Evolutionary conservation across 768 basidiomycete species (phyloP), one percentile per base, ranked within the genome.

Genomic region (Xerocomellus chrysenteron): DNA sequence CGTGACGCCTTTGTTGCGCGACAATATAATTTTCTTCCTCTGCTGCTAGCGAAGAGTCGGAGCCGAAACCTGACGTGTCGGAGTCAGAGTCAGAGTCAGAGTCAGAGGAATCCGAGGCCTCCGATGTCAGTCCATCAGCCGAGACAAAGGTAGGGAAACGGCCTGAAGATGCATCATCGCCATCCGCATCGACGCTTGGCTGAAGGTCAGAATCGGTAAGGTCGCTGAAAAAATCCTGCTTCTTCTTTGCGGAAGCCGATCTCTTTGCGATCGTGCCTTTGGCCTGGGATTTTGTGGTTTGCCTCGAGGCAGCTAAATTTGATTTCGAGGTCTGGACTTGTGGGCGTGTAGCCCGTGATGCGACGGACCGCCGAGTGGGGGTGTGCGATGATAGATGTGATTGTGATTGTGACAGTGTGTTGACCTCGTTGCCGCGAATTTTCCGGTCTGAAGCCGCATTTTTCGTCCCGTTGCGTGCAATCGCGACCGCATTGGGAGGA

Each of bases 121-220:
- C 74, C 13, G 80, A 80, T 9, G 82, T 80, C 40, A 83, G 63
- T 3, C 75, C 83, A 32, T 84, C 83, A 21, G 87, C 87, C 30
- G 85, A 82, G 28, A 89, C 76, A 67, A 89, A 88, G 24, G 85
- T 88, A 13, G 87, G 87, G 68, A 86, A 84, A 47, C 72, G 75
- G 44, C 63, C 70, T 5, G 75, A 75, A 12, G 67, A 72, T 17
- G 52, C 62, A 51, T 74, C 74, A 44, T 66, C 65, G 14, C 60
- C 67, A 36, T 70, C 66, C 45, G 72, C 65, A 57, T 77, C 74
- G 51, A 72, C 64, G 55, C 71, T 77, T 73, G 69, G 55, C 74
- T 70, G 47, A 73, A 56, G 64, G 59, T 71, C 64, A 61, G 59
- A 62, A 52, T 66, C 66, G 10, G 60, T 44, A 8, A 66, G 65